A percentile compares a stretch with the other conserved stretches of the same genome.
These are phyloP conservation scores for Halenospora varia DNA, from an alignment of 495 filamentous ascomycete species.

Conservation along the genomic window DNA sequence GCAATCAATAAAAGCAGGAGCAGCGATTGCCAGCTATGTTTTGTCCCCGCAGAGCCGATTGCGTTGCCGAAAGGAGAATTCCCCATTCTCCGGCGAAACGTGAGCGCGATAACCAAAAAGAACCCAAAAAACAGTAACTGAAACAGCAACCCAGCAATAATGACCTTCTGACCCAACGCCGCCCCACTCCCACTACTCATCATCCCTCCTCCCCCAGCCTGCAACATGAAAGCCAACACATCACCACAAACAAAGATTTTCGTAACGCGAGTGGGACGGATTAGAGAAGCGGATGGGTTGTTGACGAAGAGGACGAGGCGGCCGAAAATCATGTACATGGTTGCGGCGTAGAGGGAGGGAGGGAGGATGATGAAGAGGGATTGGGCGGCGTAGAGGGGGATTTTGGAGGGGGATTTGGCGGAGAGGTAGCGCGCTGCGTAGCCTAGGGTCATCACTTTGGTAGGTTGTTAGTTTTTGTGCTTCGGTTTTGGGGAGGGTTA, in stretches of 20 bases:
- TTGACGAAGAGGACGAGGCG: slow-evolving; percentile 41
- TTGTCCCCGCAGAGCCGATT: slow-evolving; percentile 8
- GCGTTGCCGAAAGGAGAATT: slow-evolving; percentile 10
- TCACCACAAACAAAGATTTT: slow-evolving; percentile 44
- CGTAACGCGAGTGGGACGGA: slow-evolving; percentile 35
- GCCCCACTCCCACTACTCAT: slow-evolving; percentile 31
- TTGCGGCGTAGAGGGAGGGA: slow-evolving; percentile 48
- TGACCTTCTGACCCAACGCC: slow-evolving; percentile 37
- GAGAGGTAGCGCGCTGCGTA: slow-evolving; percentile 42
- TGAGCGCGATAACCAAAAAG: slow-evolving; percentile 40
- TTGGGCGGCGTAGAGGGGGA: slow-evolving; percentile 43
- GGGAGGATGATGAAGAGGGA: slow-evolving; percentile 41
- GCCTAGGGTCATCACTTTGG: slow-evolving; percentile 47
- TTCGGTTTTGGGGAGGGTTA: not conserved
- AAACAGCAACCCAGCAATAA: slow-evolving; percentile 37
- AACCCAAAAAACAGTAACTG: slow-evolving; percentile 48
- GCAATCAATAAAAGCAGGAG: slow-evolving; percentile 47
- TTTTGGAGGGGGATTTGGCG: slow-evolving; percentile 27
- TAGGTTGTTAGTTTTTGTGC: not conserved
- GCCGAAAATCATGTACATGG: slow-evolving; percentile 51
- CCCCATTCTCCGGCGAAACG: slow-evolving; percentile 29
- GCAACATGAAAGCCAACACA: slow-evolving; percentile 37
- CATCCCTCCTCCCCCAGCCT: slow-evolving; percentile 32
- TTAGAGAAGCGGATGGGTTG: slow-evolving; percentile 35
- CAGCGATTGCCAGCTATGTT: slow-evolving; percentile 45